These are phyloP conservation scores for Bertia moriformis DNA, from an alignment of 2,329 filamentous ascomycete species.

Conservation along the genomic window DNA sequence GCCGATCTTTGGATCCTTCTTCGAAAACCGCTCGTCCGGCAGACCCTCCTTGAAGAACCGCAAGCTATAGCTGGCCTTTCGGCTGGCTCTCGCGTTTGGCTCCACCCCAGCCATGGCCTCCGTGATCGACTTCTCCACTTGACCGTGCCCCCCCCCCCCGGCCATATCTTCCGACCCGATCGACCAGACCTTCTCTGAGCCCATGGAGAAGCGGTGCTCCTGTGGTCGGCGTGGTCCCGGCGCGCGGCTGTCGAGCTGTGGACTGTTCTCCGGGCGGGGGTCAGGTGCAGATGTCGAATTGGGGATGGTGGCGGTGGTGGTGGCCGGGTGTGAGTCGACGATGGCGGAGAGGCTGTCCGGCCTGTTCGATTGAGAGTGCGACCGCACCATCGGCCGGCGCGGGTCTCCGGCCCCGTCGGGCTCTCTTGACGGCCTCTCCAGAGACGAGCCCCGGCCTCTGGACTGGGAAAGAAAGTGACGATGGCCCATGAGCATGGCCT, in stretches of 20 bases:
- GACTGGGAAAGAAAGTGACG: conserved; percentile 15
- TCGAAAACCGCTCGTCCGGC: conserved; percentile 53
- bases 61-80: conserved; percentile 52
- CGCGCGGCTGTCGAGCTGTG: conserved; percentile 14
- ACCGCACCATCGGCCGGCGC: conserved; percentile 6
- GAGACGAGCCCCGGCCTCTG: conserved; percentile 10
- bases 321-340: conserved; percentile 6
- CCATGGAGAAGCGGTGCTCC: too few relatives aligned
- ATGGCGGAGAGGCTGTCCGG: conserved; percentile 11
- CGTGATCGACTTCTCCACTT: conserved; percentile 50
- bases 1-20: conserved; percentile 12
- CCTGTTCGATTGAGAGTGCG: conserved; percentile 8
- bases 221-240: too few relatives aligned
- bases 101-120: conserved; percentile 47
- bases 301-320: too few relatives aligned
- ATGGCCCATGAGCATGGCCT: conserved; percentile 17
- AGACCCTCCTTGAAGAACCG: conserved; percentile 49
- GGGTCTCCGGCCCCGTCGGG: too few relatives aligned
- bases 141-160: conserved; percentile 32
- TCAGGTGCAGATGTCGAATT: too few relatives aligned
- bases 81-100: conserved; percentile 47
- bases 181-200: conserved; percentile 51
- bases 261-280: conserved; percentile 6
- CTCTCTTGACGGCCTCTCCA: too few relatives aligned
- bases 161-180: conserved; percentile 39